Evolutionary conservation across 305 asterid species (phyloP).

Genomic region (Plantago coronopus): DNA sequence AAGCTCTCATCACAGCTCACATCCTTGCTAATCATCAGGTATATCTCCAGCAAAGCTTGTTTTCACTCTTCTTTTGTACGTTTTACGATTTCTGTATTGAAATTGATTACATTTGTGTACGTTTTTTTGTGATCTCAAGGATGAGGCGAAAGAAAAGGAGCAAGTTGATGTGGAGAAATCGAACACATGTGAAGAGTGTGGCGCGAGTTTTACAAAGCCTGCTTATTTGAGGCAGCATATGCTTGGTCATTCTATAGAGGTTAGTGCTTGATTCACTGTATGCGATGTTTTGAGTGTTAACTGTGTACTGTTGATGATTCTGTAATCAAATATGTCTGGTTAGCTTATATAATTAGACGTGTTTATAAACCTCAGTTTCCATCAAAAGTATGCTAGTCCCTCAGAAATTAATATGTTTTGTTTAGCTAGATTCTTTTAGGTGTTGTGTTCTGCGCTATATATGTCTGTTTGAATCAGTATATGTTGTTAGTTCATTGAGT

Average conservation of each 20-base stretch:
- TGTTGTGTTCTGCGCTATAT: too few species aligned
- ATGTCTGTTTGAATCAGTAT: too few species aligned
- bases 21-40: conserved; percentile 60
- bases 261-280: conserved; percentile 15
- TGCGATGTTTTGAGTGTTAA: not conserved
- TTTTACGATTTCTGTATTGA: too few species aligned
- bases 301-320: too few species aligned
- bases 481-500: too few species aligned
- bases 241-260: conserved; percentile 88
- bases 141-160: conserved; percentile 42
- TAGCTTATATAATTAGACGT: too few species aligned
- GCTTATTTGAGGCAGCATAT: conserved; percentile 91
- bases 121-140: conserved; percentile 30
- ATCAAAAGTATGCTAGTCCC: too few species aligned
- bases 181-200: conserved; percentile 65
- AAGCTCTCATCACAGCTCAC: conserved; percentile 61
- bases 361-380: too few species aligned
- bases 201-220: conserved; percentile 62
- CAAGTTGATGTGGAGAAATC: conserved; percentile 27
- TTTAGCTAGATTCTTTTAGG: too few species aligned
- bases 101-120: not conserved
- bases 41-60: not conserved
- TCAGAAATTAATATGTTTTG: too few species aligned
- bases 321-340: too few species aligned
- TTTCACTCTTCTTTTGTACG: not conserved